Conservation (phyloP, 768 basidiomycete species). For the Hericium coralloides region DNA sequence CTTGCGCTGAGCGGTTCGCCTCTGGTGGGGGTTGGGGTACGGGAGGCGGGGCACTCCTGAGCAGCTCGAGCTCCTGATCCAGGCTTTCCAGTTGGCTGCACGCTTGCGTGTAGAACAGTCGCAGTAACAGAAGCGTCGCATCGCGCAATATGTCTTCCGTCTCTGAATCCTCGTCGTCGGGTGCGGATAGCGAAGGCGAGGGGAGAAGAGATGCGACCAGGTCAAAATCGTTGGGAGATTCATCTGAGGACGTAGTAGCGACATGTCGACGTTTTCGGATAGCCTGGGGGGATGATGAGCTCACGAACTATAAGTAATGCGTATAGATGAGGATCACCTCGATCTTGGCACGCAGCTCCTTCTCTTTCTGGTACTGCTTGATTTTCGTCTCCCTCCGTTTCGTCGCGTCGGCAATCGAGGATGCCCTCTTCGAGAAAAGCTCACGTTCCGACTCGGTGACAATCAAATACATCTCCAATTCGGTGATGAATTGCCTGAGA, state of each 20-base stretch:
- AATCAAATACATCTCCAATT: slow-evolving; percentile 58
- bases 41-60: slow-evolving; percentile 45
- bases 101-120: slow-evolving; percentile 63
- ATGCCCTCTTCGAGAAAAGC: slow-evolving; percentile 41
- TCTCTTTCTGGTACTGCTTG: slow-evolving; percentile 81
- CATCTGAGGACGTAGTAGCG: slow-evolving; percentile 18
- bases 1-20: slow-evolving; percentile 19
- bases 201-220: slow-evolving; percentile 59
- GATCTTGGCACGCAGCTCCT: slow-evolving; percentile 61
- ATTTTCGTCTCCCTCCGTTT: slow-evolving; percentile 84
- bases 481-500: slow-evolving; percentile 35
- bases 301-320: neutral
- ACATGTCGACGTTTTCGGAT: slow-evolving; percentile 48
- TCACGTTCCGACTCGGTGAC: slow-evolving; percentile 51
- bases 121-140: slow-evolving; percentile 59
- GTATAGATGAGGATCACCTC: slow-evolving; percentile 36
- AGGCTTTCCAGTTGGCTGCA: slow-evolving; percentile 58
- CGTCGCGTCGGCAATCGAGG: slow-evolving; percentile 50
- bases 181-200: slow-evolving; percentile 21
- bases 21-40: slow-evolving; percentile 19
- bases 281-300: slow-evolving; percentile 26
- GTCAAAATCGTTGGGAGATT: slow-evolving; percentile 43
- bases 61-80: slow-evolving; percentile 63
- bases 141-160: slow-evolving; percentile 61
- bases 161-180: slow-evolving; percentile 46